Base-by-base conservation (phyloP, 1,284 basidiomycete species). In the Rhizopogon parksii region DNA sequence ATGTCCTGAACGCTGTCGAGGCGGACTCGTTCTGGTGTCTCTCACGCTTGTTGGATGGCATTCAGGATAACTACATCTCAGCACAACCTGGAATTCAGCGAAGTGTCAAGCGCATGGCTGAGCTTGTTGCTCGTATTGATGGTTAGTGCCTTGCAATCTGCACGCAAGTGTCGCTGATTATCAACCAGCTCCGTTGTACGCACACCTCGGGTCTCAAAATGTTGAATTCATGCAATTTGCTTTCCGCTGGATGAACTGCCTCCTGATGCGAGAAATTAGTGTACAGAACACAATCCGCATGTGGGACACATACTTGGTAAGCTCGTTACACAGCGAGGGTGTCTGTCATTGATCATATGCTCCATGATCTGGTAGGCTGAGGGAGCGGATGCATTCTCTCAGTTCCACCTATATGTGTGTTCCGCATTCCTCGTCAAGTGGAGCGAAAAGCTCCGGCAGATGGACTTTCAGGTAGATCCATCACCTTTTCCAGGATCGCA, bases 191-290 rank as follows among this genome's bases (percentile, higher is more conserved):
- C 88, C 90, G 1, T 76, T 97, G 14, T 79, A 85, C 3, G 71
- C 80, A 2, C 94, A 98, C 69, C 77, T 98, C 35, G 85, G 88
- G 55, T 74, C 83, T 11, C 86, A 98, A 68, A 90, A 89, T 59
- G 93, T 98, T 59, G 93, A 97, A 71, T 98, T 95, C 63, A 95
- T 98, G 84, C 94, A 98, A 66, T 98, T 97, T 59, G 93, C 95
- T 36, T 98, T 98, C 71, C 78, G 95, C 46, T 98, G 94, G 94
- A 96, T 98, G 91, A 97, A 98, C 65, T 96, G 95, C 65, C 71
- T 98, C 48, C 76, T 97, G 53, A 96, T 98, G 94, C 80, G 94
- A 52, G 94, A 97, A 71, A 88, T 98, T 58, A 94, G 85, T 59
- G 91, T 96, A 49, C 83, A 87, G 61, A 95, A 95, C 66, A 96